These are phyloP conservation scores for Chlorella variabilis DNA, from an alignment of 163 green algal species.

Conservation along the genomic window DNA sequence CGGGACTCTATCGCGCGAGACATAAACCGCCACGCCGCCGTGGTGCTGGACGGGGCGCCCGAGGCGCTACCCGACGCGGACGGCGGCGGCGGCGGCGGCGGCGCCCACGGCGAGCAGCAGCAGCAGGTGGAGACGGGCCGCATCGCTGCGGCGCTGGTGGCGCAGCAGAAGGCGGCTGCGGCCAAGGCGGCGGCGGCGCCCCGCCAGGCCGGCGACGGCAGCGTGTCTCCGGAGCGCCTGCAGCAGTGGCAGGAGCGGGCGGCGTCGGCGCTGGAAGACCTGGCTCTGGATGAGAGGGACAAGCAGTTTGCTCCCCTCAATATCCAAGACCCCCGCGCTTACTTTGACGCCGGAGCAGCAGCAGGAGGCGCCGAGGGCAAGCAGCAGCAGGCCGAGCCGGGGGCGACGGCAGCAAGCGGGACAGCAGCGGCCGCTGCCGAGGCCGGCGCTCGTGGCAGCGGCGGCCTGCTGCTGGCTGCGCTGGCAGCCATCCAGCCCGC, in stretches of 20 bases:
- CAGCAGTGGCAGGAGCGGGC: slow-evolving; percentile 35
- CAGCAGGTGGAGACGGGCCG: not conserved
- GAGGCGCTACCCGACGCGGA: slow-evolving; percentile 8
- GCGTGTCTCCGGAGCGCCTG: slow-evolving; percentile 17
- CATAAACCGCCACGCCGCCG: slow-evolving; percentile 46
- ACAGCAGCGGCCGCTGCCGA: not conserved
- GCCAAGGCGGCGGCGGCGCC: slow-evolving; percentile 18
- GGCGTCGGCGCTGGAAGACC: slow-evolving; percentile 37
- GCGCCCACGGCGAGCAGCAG: not conserved
- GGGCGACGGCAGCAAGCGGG: not conserved
- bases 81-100: not conserved
- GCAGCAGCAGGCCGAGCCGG: not conserved
- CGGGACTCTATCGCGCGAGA: slow-evolving; percentile 37
- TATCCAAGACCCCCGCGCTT: slow-evolving; percentile 46
- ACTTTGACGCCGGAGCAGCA: slow-evolving; percentile 41
- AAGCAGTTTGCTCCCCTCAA: slow-evolving; percentile 11
- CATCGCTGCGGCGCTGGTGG: slow-evolving; percentile 18
- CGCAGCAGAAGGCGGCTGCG: slow-evolving; percentile 5
- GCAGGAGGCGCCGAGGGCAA: slow-evolving; percentile 15
- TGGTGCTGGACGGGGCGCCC: slow-evolving; percentile 38
- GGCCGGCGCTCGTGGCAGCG: no score
- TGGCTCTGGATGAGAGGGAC: slow-evolving; percentile 11
- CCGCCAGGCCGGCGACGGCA: not conserved
- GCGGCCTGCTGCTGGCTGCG: not conserved
- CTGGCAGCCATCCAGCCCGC: not conserved